Base-by-base conservation (phyloP, 768 basidiomycete species). In the Mycena haematopus region DNA sequence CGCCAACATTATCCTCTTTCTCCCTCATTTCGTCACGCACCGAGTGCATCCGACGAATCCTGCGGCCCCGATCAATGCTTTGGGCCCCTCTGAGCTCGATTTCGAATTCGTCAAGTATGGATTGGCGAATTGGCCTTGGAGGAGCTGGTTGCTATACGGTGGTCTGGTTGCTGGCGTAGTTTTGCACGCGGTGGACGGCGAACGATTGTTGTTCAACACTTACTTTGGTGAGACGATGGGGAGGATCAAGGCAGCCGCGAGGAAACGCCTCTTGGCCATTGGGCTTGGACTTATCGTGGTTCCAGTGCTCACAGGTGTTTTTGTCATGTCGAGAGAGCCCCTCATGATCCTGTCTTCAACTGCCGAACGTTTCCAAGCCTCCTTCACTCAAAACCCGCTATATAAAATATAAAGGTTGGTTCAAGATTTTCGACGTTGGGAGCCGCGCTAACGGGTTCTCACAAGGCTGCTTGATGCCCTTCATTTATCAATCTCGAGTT, bases 41-140 rank as follows among this genome's bases (percentile, higher is more conserved):
- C 86, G 93, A 8, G 55, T 84, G 29, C 71, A 79, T 58, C 92
- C 88, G 19, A 78, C 79, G 25, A 72, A 72, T 55, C 75, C 80
- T 2, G 57, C 58, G 9, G 70, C 78, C 2, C 87, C 86, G 22
- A 86, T 92, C 56, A 75, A 76, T 50, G 73, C 80, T 2, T 78
- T 94, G 24, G 85, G 88, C 17, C 92, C 93, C 0, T 79, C 88
- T 0, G 92, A 95, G 69, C 82, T 95, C 38, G 88, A 92, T 74
- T 95, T 84, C 71, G 90, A 93, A 65, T 94, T 88, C 72, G 91
- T 95, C 59, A 93, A 94, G 71, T 80, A 83, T 6, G 90, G 85
- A 3, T 73, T 94, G 40, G 78, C 79, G 17, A 75, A 60, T 19
- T 92, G 87, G 83, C 90, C 91, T 0, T 74, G 77, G 70, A 78